Percentiles rank a stretch among this genome's conserved stretches.
Conservation (phyloP, 2,329 filamentous ascomycete genomes). For the Monilinia polystroma region DNA sequence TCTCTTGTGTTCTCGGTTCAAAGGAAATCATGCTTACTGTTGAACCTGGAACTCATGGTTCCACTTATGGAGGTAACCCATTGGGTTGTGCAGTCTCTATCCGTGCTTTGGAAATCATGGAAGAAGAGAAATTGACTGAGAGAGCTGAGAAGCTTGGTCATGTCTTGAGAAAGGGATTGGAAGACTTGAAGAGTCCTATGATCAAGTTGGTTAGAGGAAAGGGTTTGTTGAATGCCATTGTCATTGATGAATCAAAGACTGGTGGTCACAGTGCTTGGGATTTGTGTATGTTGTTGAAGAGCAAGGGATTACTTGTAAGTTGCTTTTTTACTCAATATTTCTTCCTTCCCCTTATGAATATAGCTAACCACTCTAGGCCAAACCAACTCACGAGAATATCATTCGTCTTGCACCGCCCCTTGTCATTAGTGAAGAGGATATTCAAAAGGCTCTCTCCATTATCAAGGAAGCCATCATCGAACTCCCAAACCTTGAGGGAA, state of each 20-base stretch:
- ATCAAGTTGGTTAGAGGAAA: constrained; percentile 85
- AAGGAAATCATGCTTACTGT: constrained; percentile 94
- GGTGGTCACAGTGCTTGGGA: constrained; percentile 92
- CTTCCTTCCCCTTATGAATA: not conserved
- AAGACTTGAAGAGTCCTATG: constrained; percentile 73
- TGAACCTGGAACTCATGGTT: constrained; percentile 95
- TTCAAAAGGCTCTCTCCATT: constrained; percentile 72
- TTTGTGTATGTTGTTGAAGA: constrained; percentile 90
- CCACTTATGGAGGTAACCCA: constrained; percentile 97
- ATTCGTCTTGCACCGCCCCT: constrained; percentile 96
- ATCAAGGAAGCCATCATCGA: constrained; percentile 81
- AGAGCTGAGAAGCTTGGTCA: constrained; percentile 79
- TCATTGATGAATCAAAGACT: constrained; percentile 88
- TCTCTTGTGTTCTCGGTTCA: constrained; percentile 83
- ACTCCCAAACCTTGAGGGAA: constrained; percentile 66
- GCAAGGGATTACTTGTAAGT: constrained; percentile 87
- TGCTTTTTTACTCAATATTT: not conserved
- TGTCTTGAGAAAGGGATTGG: constrained; percentile 76
- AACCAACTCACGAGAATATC: constrained; percentile 98
- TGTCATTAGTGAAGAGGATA: constrained; percentile 87
- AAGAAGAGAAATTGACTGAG: constrained; percentile 85
- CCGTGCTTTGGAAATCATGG: constrained; percentile 86
- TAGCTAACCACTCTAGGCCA: constrained; percentile 61
- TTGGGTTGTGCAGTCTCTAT: constrained; percentile 94
- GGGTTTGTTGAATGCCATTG: constrained; percentile 90